Evolutionary conservation across 257 asterid species (phyloP).

Genomic region (Asclepias syriaca): DNA sequence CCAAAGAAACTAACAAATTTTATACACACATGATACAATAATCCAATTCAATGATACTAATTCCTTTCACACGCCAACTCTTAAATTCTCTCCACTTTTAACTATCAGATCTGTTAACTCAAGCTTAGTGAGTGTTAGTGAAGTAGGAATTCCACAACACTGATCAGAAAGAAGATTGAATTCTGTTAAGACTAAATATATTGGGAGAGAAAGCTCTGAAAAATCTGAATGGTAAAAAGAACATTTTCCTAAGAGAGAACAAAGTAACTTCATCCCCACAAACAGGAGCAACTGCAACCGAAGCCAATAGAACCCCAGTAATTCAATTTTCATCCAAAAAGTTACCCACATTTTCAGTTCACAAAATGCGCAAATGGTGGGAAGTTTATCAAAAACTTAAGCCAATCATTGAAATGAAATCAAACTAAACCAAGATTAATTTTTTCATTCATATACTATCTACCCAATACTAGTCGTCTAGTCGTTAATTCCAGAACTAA

Average conservation of each 20-base stretch:
- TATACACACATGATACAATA: neutral
- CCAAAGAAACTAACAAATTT: neutral
- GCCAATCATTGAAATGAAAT: neutral
- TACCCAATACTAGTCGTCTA: neutral
- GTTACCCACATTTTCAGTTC: neutral
- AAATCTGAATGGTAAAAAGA: neutral
- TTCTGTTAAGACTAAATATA: neutral
- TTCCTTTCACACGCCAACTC: neutral
- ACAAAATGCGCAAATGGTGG: neutral
- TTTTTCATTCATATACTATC: neutral
- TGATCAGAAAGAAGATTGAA: neutral
- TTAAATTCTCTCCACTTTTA: neutral
- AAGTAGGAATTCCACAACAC: neutral
- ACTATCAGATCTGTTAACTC: neutral
- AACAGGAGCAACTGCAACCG: neutral
- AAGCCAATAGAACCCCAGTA: neutral
- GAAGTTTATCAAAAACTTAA: neutral
- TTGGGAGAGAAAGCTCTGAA: neutral
- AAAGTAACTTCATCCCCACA: too few species aligned
- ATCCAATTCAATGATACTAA: neutral
- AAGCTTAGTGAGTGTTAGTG: neutral
- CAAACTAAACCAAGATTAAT: neutral
- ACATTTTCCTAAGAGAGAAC: neutral
- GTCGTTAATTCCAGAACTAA: neutral
- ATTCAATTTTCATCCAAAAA: neutral